A percentile compares a stretch with the other conserved stretches of the same genome.
Conservation (phyloP, 805 yeast genomes). For the Zygoascus bituminiphila region DNA sequence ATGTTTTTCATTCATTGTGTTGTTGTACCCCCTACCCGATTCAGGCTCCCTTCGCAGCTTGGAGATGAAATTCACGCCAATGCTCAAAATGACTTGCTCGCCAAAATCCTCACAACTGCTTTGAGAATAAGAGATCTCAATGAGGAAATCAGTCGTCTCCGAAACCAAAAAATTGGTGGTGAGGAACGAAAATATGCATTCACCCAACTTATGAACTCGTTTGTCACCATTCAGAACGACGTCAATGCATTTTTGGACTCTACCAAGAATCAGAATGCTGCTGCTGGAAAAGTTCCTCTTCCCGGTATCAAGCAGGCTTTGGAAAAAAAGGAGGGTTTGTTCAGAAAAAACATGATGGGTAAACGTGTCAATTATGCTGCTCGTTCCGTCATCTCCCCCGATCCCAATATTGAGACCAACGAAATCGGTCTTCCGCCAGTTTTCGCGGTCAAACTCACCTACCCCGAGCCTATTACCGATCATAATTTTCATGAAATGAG, state of each 20-base stretch:
- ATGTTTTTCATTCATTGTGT: constrained; percentile 83
- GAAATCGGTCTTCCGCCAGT: constrained; percentile 99
- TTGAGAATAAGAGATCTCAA: constrained; percentile 80
- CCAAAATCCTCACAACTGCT: constrained; percentile 72
- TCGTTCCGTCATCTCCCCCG: constrained; percentile 97
- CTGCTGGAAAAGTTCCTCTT: constrained; percentile 57
- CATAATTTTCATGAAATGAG: constrained; percentile 85
- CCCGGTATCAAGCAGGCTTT: constrained; percentile 98
- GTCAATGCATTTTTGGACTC: constrained; percentile 91
- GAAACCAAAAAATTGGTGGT: constrained; percentile 51
- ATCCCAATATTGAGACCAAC: constrained; percentile 94
- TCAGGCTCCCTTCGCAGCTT: constrained; percentile 90
- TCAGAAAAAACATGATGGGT: constrained; percentile 99
- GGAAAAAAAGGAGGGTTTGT: constrained; percentile 97
- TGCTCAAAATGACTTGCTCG: constrained; percentile 79
- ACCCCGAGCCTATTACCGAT: constrained; percentile 96
- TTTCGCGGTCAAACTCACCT: constrained; percentile 88
- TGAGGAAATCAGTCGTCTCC: constrained; percentile 62
- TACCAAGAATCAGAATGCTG: constrained; percentile 70
- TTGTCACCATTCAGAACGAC: constrained; percentile 90
- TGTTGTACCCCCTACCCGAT: constrained; percentile 93
- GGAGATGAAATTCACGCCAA: constrained; percentile 97
- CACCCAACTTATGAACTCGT: constrained; percentile 89
- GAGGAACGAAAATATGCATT: constrained; percentile 67
- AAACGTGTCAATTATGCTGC: constrained; percentile 99